Base-by-base conservation (phyloP, 495 filamentous ascomycete species). In the Penicillium nucicola region DNA sequence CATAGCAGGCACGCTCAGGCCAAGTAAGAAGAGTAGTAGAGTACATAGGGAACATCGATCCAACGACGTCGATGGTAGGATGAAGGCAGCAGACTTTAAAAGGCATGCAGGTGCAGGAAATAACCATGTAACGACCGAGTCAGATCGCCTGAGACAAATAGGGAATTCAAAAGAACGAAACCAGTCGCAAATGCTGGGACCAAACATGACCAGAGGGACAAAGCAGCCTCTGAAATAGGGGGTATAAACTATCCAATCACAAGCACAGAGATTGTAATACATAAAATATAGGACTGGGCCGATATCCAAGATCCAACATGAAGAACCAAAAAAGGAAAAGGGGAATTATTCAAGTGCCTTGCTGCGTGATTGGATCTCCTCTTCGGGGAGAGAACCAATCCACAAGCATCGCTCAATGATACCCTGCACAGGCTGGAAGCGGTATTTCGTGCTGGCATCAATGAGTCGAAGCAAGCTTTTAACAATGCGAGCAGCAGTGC, bases 381-480 rank as follows among this genome's bases (percentile, higher is more conserved):
- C 89, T 56, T 99, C 95, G 15, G 75, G 79, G 34, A 99, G 72
- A 20, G 88, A 89, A 14, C 89, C 84, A 76, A 99, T 90, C 95
- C 95, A 99, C 42, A 99, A 78, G 68, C 92, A 97, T 56, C 89
- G 81, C 68, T 95, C 90, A 23, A 91, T 84, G 42, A 96, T 82
- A 33, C 89, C 89, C 40, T 90, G 89, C 37, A 96, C 85, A 7
- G 90, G 84, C 58, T 88, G 80, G 55, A 96, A 93, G 9, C 77
- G 75, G 60, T 97, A 97, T 50, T 90, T 85, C 20, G 85, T 85
- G 67, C 90, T 96, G n/a, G 90, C 87, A 61, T 98, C 93, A 30
- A 97, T 84, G 28, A 97, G 70, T 22, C 92, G 81, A 42, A 97
- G 78, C 39, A 99, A 76, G 57, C 84, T 92, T 76, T 99, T 97